These are phyloP conservation scores for Solanum aculeatissimum DNA, from an alignment of 305 asterid species.

Conservation along the genomic window DNA sequence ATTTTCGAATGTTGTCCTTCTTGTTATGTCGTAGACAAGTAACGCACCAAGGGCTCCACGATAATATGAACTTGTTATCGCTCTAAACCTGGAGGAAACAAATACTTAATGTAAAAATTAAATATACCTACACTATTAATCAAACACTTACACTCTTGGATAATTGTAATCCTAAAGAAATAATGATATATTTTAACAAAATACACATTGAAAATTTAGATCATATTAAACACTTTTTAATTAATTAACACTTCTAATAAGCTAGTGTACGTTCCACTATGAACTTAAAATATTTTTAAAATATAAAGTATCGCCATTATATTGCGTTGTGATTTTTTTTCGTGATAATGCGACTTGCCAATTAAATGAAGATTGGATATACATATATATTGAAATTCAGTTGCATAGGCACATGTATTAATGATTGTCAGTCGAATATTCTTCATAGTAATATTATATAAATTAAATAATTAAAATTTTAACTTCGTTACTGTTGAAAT, in stretches of 20 bases:
- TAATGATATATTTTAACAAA: background rate
- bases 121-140: no score
- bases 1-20: conserved; percentile 56
- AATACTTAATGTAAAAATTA: background rate
- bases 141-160: background rate
- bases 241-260: background rate
- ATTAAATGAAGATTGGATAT: background rate
- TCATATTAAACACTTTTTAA: background rate
- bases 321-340: background rate
- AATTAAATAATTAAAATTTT: no score
- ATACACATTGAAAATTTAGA: background rate
- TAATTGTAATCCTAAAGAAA: background rate
- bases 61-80: conserved; percentile 85
- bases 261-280: background rate
- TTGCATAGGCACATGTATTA: no score
- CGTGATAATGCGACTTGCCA: background rate
- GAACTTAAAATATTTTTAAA: background rate
- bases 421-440: no score
- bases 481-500: background rate
- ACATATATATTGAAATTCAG: background rate
- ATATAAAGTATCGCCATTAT: background rate
- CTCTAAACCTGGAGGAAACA: conserved; percentile 46
- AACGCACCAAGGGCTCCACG: conserved; percentile 83
- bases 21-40: conserved; percentile 68
- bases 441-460: no score